Base-by-base conservation (phyloP, 345 rosid species). In the Conringia planisiliqua region DNA sequence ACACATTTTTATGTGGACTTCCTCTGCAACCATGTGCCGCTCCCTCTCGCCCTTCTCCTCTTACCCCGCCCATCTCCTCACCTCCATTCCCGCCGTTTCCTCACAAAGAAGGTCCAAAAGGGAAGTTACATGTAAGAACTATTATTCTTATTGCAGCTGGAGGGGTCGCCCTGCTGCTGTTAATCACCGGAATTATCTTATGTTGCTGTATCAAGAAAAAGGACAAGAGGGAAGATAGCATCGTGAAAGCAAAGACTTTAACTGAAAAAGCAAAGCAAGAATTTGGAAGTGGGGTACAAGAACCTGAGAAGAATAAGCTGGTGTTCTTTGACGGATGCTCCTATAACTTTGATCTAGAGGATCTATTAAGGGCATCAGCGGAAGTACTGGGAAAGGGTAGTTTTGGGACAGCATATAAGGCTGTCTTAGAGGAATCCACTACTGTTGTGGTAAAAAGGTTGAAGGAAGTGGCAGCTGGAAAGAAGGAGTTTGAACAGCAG, bases 351-450 rank as follows among this genome's bases (percentile, higher is more conserved):
- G 97, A 90, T 75, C 85, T 93, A 5, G 97, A 93, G 77, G 96
- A 93, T 76, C 78, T 93, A 39, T 64, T 93, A 73, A 90, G 97
- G 79, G 97, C 97, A 68, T 90, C 98, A 0, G 98, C 97, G 29
- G 98, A 93, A 79, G 93, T 93, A 17, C 77, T 93, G 30, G 98
- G 98, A 51, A 93, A 90, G 62, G 98, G 98, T 44, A 88, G 89
- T 16, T 88, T 80, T 65, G 97, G 98, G 63, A 90, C 89, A 0
- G 85, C 98, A 16, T 93, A 93, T 70, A 93, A 93, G 81, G 98
- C 97, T 9, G 85, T 89, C 40, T 78, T 93, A 81, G 97, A 90
- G 78, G 96, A 89, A 71, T 83, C 88, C 24, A 88, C 83, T 10
- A 89, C 93, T 0, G 97, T 90, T 18, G 97, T 89, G 39, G 97